These are phyloP conservation scores for Albatrellus ellisii DNA, from an alignment of 768 basidiomycete genomes.

Conservation along the genomic window DNA sequence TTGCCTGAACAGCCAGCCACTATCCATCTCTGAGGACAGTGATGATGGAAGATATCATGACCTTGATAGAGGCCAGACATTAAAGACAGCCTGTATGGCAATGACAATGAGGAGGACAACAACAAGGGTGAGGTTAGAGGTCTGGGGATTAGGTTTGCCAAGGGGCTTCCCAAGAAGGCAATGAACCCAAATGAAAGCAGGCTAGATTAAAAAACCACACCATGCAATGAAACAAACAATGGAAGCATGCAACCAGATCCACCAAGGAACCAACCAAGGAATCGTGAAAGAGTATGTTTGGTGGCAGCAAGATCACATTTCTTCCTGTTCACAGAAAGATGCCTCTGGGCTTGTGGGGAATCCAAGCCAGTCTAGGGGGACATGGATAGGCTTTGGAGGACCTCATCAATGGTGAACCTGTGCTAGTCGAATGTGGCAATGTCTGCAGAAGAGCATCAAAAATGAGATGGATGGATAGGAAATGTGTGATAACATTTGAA, in stretches of 20 bases:
- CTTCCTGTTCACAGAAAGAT: conserved; percentile 29
- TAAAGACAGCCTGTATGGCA: conserved; percentile 26
- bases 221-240: conserved; percentile 43
- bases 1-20: conserved; percentile 36
- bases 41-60: conserved; percentile 52
- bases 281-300: conserved; percentile 30
- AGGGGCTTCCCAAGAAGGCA: conserved; percentile 35
- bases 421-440: conserved; percentile 4
- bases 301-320: conserved; percentile 39
- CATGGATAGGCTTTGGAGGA: conserved; percentile 21
- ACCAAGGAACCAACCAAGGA: conserved; percentile 39
- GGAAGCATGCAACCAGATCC: conserved; percentile 33
- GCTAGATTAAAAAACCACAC: conserved; percentile 13
- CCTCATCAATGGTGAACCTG: conserved; percentile 7
- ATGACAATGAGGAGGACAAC: conserved; percentile 36
- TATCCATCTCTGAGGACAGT: conserved; percentile 42
- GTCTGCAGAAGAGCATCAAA: neutral
- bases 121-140: conserved; percentile 46
- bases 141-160: conserved; percentile 37
- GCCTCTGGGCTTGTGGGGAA: conserved; percentile 29
- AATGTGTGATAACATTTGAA: too few relatives aligned
- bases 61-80: conserved; percentile 45
- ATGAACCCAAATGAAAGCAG: neutral
- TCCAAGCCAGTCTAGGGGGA: conserved; percentile 38
- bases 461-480: neutral